phyloP scores from a whole-genome alignment of 192 early-diverging fungal species.

The Dimargaris xerosporica region DNA sequence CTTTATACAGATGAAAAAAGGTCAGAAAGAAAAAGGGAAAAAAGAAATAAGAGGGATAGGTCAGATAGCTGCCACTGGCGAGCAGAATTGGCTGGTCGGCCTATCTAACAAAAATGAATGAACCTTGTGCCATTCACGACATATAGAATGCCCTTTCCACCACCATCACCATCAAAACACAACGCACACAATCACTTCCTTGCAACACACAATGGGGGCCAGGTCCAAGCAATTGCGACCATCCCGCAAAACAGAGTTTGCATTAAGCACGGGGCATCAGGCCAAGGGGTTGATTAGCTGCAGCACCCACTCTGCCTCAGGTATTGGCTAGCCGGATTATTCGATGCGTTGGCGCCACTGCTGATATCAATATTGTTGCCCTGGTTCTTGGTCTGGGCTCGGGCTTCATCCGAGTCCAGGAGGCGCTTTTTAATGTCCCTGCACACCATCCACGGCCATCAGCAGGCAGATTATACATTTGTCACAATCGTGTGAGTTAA shows the following conservation, averaged over 20 bases:
- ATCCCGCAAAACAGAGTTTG: too few species aligned
- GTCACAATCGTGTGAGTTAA: not conserved
- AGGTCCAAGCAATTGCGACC: too few species aligned
- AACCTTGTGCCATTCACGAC: too few species aligned
- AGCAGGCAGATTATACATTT: not conserved
- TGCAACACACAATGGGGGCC: too few species aligned
- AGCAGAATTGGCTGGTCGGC: not conserved
- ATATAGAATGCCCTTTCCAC: too few species aligned
- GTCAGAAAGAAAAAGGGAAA: not conserved
- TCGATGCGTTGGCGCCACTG: not conserved
- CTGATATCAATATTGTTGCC: slow-evolving; percentile 9
- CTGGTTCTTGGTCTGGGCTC: slow-evolving; percentile 12
- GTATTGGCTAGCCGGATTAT: slow-evolving; percentile 10
- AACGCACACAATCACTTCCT: too few species aligned
- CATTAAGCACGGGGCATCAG: too few species aligned
- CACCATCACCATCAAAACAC: too few species aligned
- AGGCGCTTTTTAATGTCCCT: slow-evolving; percentile 98
- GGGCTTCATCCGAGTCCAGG: slow-evolving; percentile 70
- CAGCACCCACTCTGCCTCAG: slow-evolving; percentile 12
- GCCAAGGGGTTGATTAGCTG: not conserved
- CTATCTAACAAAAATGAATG: slow-evolving; percentile 3
- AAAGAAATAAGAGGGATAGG: not conserved
- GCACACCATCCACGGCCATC: not conserved
- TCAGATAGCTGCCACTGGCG: not conserved
- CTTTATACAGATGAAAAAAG: not conserved